Conservation (phyloP, 2,329 filamentous ascomycete genomes). For the Didymella arachidicola region DNA sequence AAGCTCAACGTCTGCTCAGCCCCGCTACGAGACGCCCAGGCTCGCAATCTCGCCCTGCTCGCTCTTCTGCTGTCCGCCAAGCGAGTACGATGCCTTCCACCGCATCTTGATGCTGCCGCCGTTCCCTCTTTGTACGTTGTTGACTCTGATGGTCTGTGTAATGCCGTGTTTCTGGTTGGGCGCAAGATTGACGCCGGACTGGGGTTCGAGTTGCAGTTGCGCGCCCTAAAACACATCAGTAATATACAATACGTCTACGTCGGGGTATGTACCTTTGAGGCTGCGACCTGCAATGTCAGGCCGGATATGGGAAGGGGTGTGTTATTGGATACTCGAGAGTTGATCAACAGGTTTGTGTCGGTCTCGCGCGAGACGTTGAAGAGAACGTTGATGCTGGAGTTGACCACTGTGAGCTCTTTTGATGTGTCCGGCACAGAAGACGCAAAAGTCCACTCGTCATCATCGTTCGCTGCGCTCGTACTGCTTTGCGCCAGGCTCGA, state of each 20-base stretch:
- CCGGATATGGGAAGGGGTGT: conserved; percentile 75
- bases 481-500: conserved; percentile 40
- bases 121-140: conserved; percentile 74
- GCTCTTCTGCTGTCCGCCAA: conserved; percentile 70
- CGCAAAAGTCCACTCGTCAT: conserved; percentile 94
- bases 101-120: conserved; percentile 86
- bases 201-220: conserved; percentile 81
- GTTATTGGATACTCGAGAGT: conserved; percentile 85
- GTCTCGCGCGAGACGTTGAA: conserved; percentile 72
- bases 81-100: conserved; percentile 83
- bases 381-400: conserved; percentile 74
- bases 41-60: conserved; percentile 87
- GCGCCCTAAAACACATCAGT: conserved; percentile 67
- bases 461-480: conserved; percentile 72
- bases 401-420: conserved; percentile 72
- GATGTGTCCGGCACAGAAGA: conserved; percentile 80
- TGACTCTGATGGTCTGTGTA: conserved; percentile 79
- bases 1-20: conserved; percentile 14
- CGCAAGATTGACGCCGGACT: conserved; percentile 78
- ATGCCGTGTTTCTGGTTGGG: conserved; percentile 79
- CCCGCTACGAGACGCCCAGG: conserved; percentile 71
- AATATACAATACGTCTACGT: neutral
- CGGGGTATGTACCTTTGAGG: conserved; percentile 79
- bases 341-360: conserved; percentile 69
- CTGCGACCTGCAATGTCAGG: conserved; percentile 89